These are phyloP conservation scores for Sphaerulina musiva DNA, from an alignment of 2,329 filamentous ascomycete species.

Conservation along the genomic window DNA sequence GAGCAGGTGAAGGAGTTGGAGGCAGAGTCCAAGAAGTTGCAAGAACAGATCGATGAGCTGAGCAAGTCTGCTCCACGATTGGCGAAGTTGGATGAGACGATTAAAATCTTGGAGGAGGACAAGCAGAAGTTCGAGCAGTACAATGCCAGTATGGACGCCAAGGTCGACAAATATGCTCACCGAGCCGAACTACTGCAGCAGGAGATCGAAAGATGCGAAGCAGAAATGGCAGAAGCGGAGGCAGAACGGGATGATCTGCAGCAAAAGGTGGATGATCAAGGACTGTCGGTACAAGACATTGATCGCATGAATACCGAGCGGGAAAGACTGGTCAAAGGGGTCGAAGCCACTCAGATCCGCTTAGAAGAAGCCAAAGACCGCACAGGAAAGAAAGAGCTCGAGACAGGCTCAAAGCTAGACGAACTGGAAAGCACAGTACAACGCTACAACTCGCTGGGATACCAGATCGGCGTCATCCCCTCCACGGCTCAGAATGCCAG, in stretches of 20 bases:
- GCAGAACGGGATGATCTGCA: constrained; percentile 75
- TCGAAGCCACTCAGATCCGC: constrained; percentile 67
- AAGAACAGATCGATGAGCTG: constrained; percentile 81
- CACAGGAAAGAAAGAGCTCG: constrained; percentile 78
- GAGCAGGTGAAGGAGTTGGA: constrained; percentile 81
- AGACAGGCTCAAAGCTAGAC: constrained; percentile 78
- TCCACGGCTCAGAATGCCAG: constrained; percentile 77
- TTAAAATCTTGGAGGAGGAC: constrained; percentile 90
- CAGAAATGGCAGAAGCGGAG: constrained; percentile 72
- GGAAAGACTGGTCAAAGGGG: constrained; percentile 82
- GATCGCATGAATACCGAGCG: constrained; percentile 97
- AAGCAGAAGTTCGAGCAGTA: constrained; percentile 93
- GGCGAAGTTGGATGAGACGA: constrained; percentile 76
- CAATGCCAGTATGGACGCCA: constrained; percentile 74
- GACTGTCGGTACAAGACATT: constrained; percentile 95
- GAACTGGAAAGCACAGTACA: constrained; percentile 88
- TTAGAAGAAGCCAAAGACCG: constrained; percentile 80
- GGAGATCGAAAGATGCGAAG: constrained; percentile 71
- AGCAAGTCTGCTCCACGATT: constrained; percentile 81
- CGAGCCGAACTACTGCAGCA: constrained; percentile 77
- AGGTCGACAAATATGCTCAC: constrained; percentile 81
- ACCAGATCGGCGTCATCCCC: constrained; percentile 88
- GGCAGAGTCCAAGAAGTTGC: constrained; percentile 71
- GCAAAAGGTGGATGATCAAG: constrained; percentile 80
- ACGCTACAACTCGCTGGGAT: constrained; percentile 87